These are phyloP conservation scores for Wickerhamomyces sp. DNA, from an alignment of 1,139 yeast species.

Conservation along the genomic window DNA sequence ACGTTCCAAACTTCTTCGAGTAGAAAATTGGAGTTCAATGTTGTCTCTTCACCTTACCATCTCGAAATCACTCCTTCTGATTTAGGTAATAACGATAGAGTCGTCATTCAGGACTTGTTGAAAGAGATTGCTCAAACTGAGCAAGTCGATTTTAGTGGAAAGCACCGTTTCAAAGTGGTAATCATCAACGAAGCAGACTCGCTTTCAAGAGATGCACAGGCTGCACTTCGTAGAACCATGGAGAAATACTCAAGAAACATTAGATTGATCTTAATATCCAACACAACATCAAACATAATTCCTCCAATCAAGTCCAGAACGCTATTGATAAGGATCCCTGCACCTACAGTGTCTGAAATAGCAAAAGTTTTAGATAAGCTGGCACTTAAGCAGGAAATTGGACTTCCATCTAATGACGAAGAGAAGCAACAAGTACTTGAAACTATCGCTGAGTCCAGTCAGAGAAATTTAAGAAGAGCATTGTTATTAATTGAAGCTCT, in stretches of 20 bases:
- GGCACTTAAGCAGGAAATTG: slow-evolving; percentile 50
- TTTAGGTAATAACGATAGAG: slow-evolving; percentile 92
- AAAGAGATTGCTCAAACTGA: slow-evolving; percentile 95
- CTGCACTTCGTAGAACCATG: slow-evolving; percentile 96
- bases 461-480: slow-evolving; percentile 75
- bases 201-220: slow-evolving; percentile 92
- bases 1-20: slow-evolving; percentile 68
- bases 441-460: slow-evolving; percentile 50
- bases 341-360: slow-evolving; percentile 66
- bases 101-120: slow-evolving; percentile 88
- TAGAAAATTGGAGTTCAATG: slow-evolving; percentile 83
- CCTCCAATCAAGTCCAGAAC: slow-evolving; percentile 95
- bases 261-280: slow-evolving; percentile 79
- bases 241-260: slow-evolving; percentile 90
- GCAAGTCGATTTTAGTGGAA: slow-evolving; percentile 70
- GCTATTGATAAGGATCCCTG: slow-evolving; percentile 75
- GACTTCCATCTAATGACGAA: slow-evolving; percentile 34
- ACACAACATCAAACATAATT: slow-evolving; percentile 85
- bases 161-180: slow-evolving; percentile 84
- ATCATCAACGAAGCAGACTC: slow-evolving; percentile 93
- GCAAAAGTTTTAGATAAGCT: slow-evolving; percentile 49
- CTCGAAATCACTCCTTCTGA: slow-evolving; percentile 95
- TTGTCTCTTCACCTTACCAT: slow-evolving; percentile 86
- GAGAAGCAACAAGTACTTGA: slow-evolving; percentile 40
- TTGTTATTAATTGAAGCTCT: slow-evolving; percentile 80